Conservation (phyloP, 2,329 filamentous ascomycete species). For the Knoxdaviesia proteae region DNA sequence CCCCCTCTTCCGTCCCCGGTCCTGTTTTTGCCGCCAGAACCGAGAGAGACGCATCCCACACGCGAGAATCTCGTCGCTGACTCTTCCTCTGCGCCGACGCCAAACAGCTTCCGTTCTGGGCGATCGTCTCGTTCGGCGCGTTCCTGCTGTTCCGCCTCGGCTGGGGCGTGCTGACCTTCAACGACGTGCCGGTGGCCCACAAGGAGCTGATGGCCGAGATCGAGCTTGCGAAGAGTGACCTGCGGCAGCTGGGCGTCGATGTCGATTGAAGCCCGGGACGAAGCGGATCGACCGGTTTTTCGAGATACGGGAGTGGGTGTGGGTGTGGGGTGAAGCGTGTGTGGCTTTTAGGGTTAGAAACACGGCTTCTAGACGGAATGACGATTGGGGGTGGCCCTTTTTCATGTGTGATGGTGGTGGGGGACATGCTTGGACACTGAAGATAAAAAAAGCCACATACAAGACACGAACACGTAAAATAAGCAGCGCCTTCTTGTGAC, state of each 20-base stretch:
- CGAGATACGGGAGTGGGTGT: too few species aligned
- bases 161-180: constrained; percentile 85
- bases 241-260: constrained; percentile 54
- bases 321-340: too few species aligned
- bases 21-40: neutral
- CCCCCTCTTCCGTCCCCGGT: constrained; percentile 1
- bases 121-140: constrained; percentile 72
- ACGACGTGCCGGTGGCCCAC: constrained; percentile 74
- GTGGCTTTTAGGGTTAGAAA: too few species aligned
- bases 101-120: constrained; percentile 73
- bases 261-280: constrained; percentile 35
- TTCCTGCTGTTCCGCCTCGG: constrained; percentile 84
- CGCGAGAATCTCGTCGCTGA: neutral
- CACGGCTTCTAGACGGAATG: too few species aligned
- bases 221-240: constrained; percentile 50
- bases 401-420: too few species aligned
- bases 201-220: constrained; percentile 77
- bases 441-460: too few species aligned
- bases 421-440: too few species aligned
- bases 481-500: too few species aligned
- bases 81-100: neutral
- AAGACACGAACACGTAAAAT: too few species aligned
- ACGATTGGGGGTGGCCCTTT: too few species aligned
- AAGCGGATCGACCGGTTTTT: too few species aligned
- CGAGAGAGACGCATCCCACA: neutral